phyloP scores from a whole-genome alignment of 2,329 filamentous ascomycete species.

The Diplodia scrobiculata region DNA sequence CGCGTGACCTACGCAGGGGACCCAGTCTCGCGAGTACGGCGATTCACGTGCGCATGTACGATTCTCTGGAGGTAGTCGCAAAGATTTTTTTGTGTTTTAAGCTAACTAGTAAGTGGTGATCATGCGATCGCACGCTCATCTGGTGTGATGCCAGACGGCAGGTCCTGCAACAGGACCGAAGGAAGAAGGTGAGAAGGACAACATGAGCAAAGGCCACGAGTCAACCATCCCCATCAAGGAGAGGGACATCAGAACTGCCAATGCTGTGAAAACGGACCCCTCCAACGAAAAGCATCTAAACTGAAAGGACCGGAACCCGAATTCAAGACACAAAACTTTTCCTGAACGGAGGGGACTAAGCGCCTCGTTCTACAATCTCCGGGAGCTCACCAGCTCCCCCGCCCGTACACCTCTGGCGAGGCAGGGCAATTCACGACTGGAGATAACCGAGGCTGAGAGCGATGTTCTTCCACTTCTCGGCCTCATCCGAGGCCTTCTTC shows the following conservation, averaged over 20 bases:
- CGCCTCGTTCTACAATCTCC: slow-evolving; percentile 18
- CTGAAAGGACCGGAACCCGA: slow-evolving; percentile 21
- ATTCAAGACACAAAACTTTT: slow-evolving; percentile 16
- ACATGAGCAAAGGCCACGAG: slow-evolving; percentile 48
- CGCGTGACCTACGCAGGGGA: neutral
- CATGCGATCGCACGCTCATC: neutral
- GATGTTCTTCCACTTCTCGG: slow-evolving; percentile 43
- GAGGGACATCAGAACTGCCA: slow-evolving; percentile 57
- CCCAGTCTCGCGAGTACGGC: neutral
- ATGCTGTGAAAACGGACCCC: slow-evolving; percentile 32
- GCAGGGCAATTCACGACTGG: slow-evolving; percentile 39
- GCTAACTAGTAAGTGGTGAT: neutral
- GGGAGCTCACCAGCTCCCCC: slow-evolving; percentile 43
- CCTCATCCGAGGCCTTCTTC: slow-evolving; percentile 49
- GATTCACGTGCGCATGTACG: neutral
- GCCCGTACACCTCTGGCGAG: slow-evolving; percentile 35
- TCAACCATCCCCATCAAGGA: slow-evolving; percentile 46
- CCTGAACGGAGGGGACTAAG: slow-evolving; percentile 29
- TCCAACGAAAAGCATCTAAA: slow-evolving; percentile 28
- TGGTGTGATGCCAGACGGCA: neutral
- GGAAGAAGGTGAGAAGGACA: neutral
- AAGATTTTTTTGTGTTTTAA: slow-evolving; percentile 4
- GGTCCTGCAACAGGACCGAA: neutral
- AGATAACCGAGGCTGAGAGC: slow-evolving; percentile 37
- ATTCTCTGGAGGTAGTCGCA: neutral